Percentiles rank a stretch among this genome's conserved stretches.
phyloP scores from a whole-genome alignment of 768 basidiomycete genomes.

The Boletales sp. region DNA sequence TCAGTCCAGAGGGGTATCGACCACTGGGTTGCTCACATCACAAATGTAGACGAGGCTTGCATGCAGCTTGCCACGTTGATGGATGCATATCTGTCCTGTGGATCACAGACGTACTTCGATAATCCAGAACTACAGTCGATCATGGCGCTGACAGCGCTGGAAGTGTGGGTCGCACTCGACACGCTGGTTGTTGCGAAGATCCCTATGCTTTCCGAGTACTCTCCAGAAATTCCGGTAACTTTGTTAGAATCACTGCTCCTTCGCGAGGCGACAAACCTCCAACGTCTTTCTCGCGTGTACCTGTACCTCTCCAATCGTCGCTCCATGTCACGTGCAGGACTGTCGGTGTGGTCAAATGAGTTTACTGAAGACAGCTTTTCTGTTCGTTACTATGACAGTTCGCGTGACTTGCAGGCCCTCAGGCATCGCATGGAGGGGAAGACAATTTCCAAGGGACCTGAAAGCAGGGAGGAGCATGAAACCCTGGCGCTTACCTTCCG shows the following conservation, averaged over 20 bases:
- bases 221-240: constrained; percentile 22
- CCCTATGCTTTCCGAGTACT: constrained; percentile 25
- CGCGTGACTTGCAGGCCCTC: constrained; percentile 17
- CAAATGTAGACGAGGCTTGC: background rate
- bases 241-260: constrained; percentile 23
- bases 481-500: too few relatives aligned
- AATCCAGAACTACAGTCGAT: constrained; percentile 38
- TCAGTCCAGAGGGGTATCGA: constrained; percentile 28
- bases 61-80: constrained; percentile 16
- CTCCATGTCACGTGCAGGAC: constrained; percentile 1
- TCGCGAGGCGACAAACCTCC: constrained; percentile 24
- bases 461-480: too few relatives aligned
- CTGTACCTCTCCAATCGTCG: constrained; percentile 30
- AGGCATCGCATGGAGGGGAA: constrained; percentile 23
- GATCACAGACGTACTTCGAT: background rate
- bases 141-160: constrained; percentile 34
- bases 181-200: constrained; percentile 9
- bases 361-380: constrained; percentile 22
- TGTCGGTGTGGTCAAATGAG: constrained; percentile 32
- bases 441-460: constrained; percentile 15
- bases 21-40: constrained; percentile 25
- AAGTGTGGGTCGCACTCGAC: constrained; percentile 33
- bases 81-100: constrained; percentile 14
- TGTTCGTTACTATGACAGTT: constrained; percentile 30
- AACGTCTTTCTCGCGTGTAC: constrained; percentile 24